Percentiles rank a stretch among this genome's conserved stretches.
phyloP scores from a whole-genome alignment of 2,329 filamentous ascomycete species.

The Xylaria sp. region DNA sequence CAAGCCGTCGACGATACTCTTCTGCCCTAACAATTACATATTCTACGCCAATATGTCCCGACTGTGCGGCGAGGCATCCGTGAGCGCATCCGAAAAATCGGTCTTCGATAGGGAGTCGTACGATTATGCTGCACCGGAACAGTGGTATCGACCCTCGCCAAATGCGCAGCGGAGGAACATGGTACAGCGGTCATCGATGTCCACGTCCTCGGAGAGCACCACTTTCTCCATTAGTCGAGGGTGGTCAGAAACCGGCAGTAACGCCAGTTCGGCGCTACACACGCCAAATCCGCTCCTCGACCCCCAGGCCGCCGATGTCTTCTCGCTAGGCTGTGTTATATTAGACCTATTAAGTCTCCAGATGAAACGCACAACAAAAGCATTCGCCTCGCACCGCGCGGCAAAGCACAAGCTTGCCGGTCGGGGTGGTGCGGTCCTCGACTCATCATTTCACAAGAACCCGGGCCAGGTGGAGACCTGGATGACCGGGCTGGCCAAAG shows the following conservation, averaged over 20 bases:
- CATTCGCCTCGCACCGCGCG: conserved; percentile 73
- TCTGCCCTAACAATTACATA: conserved; percentile 72
- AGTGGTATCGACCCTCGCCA: conserved; percentile 59
- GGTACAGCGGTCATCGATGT: conserved; percentile 45
- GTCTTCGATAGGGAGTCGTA: conserved; percentile 75
- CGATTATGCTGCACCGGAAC: conserved; percentile 78
- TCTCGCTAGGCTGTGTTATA: conserved; percentile 77
- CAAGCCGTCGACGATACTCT: conserved; percentile 74
- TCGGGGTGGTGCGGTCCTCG: conserved; percentile 69
- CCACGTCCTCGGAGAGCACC: conserved; percentile 48
- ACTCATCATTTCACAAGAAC: conserved; percentile 79
- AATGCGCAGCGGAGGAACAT: conserved; percentile 46
- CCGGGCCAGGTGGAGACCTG: conserved; percentile 74
- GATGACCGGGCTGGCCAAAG: conserved; percentile 70
- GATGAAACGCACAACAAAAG: conserved; percentile 72
- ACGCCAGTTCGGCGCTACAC: conserved; percentile 51
- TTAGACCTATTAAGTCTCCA: conserved; percentile 76
- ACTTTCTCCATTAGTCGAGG: conserved; percentile 53
- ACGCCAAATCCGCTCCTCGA: conserved; percentile 58
- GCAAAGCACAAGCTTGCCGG: conserved; percentile 70
- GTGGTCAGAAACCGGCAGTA: conserved; percentile 43
- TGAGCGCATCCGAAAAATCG: conserved; percentile 54
- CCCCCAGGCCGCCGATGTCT: conserved; percentile 73
- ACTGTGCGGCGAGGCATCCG: conserved; percentile 56
- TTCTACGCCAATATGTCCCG: conserved; percentile 72